A percentile compares a stretch with the other conserved stretches of the same genome.
These are phyloP conservation scores for Heliosperma pusillum DNA, from an alignment of 148 eudicot species.

Conservation along the genomic window DNA sequence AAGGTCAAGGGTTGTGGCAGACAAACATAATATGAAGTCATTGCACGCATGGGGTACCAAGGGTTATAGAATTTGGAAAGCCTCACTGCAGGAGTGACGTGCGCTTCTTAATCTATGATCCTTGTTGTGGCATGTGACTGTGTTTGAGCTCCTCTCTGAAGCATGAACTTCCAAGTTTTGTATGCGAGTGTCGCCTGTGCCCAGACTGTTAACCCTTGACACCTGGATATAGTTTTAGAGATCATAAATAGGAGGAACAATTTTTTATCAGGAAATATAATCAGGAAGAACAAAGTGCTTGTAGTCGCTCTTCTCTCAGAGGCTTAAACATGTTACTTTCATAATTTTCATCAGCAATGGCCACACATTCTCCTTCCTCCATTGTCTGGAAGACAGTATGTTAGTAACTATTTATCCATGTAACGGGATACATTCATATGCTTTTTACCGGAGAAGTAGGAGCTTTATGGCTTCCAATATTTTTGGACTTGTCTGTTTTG, in stretches of 20 bases:
- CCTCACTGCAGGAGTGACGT: not conserved
- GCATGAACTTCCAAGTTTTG: not conserved
- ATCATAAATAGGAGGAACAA: not conserved
- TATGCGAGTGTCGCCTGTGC: not conserved
- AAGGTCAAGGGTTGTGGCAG: not conserved
- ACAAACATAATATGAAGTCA: not conserved
- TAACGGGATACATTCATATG: not conserved
- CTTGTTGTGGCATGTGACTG: not conserved
- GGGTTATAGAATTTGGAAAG: not conserved
- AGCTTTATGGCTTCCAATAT: not conserved
- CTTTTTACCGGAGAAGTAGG: not conserved
- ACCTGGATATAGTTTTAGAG: not conserved
- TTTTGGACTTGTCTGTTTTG: not conserved
- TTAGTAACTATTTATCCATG: not conserved
- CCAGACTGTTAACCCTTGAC: constrained; percentile 1
- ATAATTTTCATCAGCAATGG: not conserved
- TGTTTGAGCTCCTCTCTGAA: not conserved
- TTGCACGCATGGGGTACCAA: not conserved
- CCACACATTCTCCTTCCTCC: not conserved
- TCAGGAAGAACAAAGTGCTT: not conserved
- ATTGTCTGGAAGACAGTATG: not conserved
- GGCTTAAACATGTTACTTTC: not conserved
- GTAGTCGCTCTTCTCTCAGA: not conserved
- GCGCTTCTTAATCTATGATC: not conserved
- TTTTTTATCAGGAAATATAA: not conserved